phyloP scores from a whole-genome alignment of 805 yeast species.

The Saccharomycopsis schoenii region DNA sequence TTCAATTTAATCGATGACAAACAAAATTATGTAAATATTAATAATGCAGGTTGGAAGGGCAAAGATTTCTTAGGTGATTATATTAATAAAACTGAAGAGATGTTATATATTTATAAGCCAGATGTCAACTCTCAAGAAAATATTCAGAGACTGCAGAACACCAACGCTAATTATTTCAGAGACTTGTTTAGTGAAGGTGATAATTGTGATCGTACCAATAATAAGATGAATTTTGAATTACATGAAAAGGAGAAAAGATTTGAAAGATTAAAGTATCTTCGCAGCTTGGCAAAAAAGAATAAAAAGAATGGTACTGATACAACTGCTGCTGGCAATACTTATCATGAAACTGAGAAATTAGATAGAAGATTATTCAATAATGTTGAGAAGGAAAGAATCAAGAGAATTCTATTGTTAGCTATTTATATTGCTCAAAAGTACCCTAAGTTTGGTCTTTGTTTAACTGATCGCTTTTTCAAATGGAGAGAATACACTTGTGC shows the following conservation, averaged over 20 bases:
- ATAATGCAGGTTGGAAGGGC: conserved; percentile 20
- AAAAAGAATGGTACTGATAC: background rate
- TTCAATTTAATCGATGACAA: conserved; percentile 51
- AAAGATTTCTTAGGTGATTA: conserved; percentile 17
- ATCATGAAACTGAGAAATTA: conserved; percentile 3
- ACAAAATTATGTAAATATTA: conserved; percentile 22
- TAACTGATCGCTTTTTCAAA: conserved; percentile 36
- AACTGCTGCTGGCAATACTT: background rate
- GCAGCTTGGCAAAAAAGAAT: background rate
- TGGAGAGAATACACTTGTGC: conserved; percentile 19
- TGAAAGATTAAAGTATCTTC: conserved; percentile 5
- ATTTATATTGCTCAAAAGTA: conserved; percentile 41
- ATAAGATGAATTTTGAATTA: conserved; percentile 12
- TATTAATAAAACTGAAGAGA: conserved; percentile 16
- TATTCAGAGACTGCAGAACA: conserved; percentile 16
- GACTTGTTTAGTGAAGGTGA: conserved; percentile 19
- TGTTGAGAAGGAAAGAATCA: conserved; percentile 41
- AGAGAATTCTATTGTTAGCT: conserved; percentile 43
- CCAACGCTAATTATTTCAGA: conserved; percentile 18
- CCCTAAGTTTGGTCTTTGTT: conserved; percentile 42
- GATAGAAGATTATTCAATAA: conserved; percentile 18
- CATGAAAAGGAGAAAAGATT: conserved; percentile 12
- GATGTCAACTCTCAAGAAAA: conserved; percentile 16
- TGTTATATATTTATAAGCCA: conserved; percentile 15
- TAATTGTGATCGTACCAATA: conserved; percentile 16